Evolutionary conservation across 768 basidiomycete genomes (phyloP).

Genomic region (Galerina marginata): DNA sequence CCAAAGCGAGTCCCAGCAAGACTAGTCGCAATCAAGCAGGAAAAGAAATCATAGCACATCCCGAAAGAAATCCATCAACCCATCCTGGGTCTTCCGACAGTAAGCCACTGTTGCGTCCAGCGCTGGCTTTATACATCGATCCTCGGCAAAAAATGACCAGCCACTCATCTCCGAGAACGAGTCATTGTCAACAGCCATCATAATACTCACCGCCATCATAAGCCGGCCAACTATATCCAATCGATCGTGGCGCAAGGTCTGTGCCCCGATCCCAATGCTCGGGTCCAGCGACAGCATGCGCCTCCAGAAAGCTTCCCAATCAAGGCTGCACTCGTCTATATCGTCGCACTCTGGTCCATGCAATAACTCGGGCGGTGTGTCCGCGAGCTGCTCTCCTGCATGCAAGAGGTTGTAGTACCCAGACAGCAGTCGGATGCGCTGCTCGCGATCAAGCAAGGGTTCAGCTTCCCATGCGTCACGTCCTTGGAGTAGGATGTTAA

Average conservation of each 20-base stretch:
- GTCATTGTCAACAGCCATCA: constrained; percentile 51
- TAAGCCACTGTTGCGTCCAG: constrained; percentile 11
- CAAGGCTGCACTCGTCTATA: no score
- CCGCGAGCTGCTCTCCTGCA: constrained; percentile 49
- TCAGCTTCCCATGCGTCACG: constrained; percentile 54
- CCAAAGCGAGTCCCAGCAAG: no score
- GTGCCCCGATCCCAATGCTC: neutral
- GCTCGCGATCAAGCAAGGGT: constrained; percentile 48
- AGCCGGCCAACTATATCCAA: constrained; percentile 49
- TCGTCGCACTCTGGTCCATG: no score
- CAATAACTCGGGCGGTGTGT: constrained; percentile 44
- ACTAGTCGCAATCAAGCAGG: no score
- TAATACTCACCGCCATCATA: constrained; percentile 51
- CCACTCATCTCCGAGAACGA: neutral
- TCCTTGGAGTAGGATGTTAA: constrained; percentile 57
- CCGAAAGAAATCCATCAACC: constrained; percentile 19
- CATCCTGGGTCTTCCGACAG: constrained; percentile 5
- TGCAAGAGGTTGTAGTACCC: constrained; percentile 56
- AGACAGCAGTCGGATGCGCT: constrained; percentile 56
- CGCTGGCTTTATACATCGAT: no score
- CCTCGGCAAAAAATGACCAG: neutral
- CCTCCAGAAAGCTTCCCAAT: no score
- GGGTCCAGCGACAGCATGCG: constrained; percentile 24
- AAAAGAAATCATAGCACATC: constrained; percentile 11
- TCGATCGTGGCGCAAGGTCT: constrained; percentile 9